Conservation (phyloP, 2,329 filamentous ascomycete genomes). For the Fusarium sarcochroum region DNA sequence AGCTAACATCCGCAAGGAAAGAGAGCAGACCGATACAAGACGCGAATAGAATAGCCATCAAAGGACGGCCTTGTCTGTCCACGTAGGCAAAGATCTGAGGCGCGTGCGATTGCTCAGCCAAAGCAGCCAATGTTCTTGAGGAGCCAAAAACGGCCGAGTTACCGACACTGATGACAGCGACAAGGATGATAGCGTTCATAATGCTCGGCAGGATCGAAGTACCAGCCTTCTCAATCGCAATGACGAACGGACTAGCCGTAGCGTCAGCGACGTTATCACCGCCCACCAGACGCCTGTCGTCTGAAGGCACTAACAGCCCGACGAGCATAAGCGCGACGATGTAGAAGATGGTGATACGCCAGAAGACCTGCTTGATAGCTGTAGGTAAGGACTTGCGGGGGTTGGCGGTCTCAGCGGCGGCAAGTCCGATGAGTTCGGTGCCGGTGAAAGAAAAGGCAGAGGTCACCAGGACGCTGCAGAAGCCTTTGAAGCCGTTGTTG, state of each 20-base stretch:
- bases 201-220: constrained; percentile 85
- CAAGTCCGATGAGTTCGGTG: constrained; percentile 82
- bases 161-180: constrained; percentile 90
- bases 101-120: constrained; percentile 89
- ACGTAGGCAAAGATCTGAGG: constrained; percentile 84
- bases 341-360: constrained; percentile 93
- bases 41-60: constrained; percentile 79
- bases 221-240: constrained; percentile 87
- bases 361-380: constrained; percentile 94
- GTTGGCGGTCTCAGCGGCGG: constrained; percentile 82
- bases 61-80: constrained; percentile 85
- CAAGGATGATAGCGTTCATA: constrained; percentile 95
- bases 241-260: constrained; percentile 90
- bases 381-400: constrained; percentile 85
- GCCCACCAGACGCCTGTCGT: constrained; percentile 73
- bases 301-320: constrained; percentile 84
- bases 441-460: constrained; percentile 83
- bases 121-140: constrained; percentile 87
- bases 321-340: constrained; percentile 86
- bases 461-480: constrained; percentile 82
- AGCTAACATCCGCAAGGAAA: constrained; percentile 77
- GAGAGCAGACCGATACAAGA: constrained; percentile 79
- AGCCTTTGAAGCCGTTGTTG: constrained; percentile 84
- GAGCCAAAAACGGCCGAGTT: constrained; percentile 94
- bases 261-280: constrained; percentile 71